These are phyloP conservation scores for Balansia obtecta DNA, from an alignment of 2,329 filamentous ascomycete species.

Conservation along the genomic window DNA sequence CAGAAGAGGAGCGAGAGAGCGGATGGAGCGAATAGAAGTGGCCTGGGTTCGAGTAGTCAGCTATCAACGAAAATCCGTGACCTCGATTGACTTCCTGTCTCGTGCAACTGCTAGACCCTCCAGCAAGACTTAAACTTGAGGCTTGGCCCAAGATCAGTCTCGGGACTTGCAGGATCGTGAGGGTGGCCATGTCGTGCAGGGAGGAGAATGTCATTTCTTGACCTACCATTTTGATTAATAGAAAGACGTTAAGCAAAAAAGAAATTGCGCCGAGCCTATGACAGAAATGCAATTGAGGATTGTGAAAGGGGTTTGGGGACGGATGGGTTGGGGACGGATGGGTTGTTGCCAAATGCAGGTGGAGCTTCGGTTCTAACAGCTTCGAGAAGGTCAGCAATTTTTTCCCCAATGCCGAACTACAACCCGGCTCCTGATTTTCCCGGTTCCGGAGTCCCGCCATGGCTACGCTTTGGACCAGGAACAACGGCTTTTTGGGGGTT, in stretches of 20 bases:
- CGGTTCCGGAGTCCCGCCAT: slow-evolving; percentile 16
- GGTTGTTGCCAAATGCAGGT: slow-evolving; percentile 8
- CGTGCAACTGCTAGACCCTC: too few relatives aligned
- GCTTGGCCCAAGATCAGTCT: neutral
- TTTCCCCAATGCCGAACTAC: slow-evolving; percentile 9
- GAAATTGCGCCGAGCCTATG: neutral
- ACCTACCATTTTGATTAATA: slow-evolving; percentile 18
- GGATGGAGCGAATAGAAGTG: slow-evolving; percentile 84
- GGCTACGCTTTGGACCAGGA: neutral
- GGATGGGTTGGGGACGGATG: neutral
- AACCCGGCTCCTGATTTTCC: slow-evolving; percentile 20
- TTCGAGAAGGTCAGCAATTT: slow-evolving; percentile 29
- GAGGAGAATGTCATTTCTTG: neutral
- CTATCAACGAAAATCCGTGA: too few relatives aligned
- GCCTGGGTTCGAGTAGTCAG: slow-evolving; percentile 27
- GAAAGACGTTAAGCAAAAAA: neutral
- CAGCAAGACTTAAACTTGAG: neutral
- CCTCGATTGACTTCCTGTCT: too few relatives aligned
- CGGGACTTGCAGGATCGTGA: neutral
- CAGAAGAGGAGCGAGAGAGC: slow-evolving; percentile 85
- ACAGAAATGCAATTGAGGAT: neutral
- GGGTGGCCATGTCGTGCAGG: neutral
- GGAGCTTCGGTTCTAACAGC: slow-evolving; percentile 27
- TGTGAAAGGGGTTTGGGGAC: neutral
- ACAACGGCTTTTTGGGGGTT: too few relatives aligned